These are phyloP conservation scores for Papiliotrema flavescens DNA, from an alignment of 1,284 basidiomycete genomes.

Conservation along the genomic window DNA sequence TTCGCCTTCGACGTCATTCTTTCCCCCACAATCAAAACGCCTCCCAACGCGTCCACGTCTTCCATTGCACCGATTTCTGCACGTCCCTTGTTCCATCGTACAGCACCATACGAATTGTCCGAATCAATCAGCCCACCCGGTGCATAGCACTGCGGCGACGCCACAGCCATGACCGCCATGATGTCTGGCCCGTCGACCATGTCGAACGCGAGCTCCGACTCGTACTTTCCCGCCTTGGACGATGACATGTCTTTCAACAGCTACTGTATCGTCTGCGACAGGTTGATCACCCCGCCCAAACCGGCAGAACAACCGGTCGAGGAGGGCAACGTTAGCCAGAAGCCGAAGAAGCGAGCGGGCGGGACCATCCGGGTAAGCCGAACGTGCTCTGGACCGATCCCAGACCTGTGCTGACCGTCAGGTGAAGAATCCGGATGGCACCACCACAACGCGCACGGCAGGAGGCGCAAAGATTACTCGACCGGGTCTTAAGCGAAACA, in stretches of 20 bases:
- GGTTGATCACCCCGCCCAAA: slow-evolving; percentile 30
- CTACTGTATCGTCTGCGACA: slow-evolving; percentile 45
- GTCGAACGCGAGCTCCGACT: too few species aligned
- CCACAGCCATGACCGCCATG: too few species aligned
- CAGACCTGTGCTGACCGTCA: slow-evolving; percentile 5
- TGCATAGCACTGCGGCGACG: too few species aligned
- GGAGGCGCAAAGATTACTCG: slow-evolving; percentile 39
- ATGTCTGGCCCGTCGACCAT: too few species aligned
- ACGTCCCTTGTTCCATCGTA: too few species aligned
- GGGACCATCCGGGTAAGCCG: slow-evolving; percentile 42
- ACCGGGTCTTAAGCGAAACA: slow-evolving; percentile 29
- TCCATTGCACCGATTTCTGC: too few species aligned
- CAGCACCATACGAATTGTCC: too few species aligned
- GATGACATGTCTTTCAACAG: slow-evolving; percentile 29
- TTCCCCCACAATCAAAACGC: too few species aligned
- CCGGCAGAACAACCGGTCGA: slow-evolving; percentile 3
- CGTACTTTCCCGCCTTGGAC: neutral
- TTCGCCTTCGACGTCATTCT: too few species aligned
- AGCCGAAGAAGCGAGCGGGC: slow-evolving; percentile 29
- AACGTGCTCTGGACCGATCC: too few species aligned
- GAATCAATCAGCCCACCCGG: too few species aligned
- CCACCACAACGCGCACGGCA: slow-evolving; percentile 40
- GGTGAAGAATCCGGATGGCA: slow-evolving; percentile 44
- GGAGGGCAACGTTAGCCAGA: slow-evolving; percentile 8
- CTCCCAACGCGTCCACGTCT: too few species aligned